Conservation (phyloP, 352 stramenopile genomes). For the Phytophthora rubi region DNA sequence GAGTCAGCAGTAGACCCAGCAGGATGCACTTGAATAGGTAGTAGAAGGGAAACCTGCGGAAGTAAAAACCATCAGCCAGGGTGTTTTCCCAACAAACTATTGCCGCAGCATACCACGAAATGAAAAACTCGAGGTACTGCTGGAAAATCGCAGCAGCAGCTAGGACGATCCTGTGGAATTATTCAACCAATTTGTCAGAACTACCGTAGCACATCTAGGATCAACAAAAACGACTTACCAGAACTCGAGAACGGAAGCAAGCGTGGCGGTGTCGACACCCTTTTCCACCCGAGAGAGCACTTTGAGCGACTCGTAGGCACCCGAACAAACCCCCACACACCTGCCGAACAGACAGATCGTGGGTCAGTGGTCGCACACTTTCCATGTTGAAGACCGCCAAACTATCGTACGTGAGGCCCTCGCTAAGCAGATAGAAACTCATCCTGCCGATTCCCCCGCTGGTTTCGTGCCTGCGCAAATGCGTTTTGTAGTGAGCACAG, state of each 20-base stretch:
- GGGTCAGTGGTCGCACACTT: not conserved
- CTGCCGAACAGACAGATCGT: slow-evolving; percentile 30
- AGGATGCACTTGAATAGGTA: slow-evolving; percentile 78
- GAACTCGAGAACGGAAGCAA: slow-evolving; percentile 66
- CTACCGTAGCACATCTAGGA: not conserved
- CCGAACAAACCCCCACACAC: slow-evolving; percentile 62
- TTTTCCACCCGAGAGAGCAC: slow-evolving; percentile 65
- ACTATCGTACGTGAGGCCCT: slow-evolving; percentile 63
- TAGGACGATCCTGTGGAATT: slow-evolving; percentile 56
- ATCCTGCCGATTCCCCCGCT: slow-evolving; percentile 30
- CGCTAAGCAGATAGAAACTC: slow-evolving; percentile 77
- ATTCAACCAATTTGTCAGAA: not conserved
- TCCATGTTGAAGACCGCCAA: not conserved
- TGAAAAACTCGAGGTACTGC: slow-evolving; percentile 73
- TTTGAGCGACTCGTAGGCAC: slow-evolving; percentile 76
- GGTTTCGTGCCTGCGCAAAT: slow-evolving; percentile 12
- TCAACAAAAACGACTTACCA: slow-evolving; percentile 38
- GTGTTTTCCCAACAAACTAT: not conserved
- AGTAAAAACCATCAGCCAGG: not conserved
- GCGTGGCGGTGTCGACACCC: slow-evolving; percentile 52
- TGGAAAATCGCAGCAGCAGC: slow-evolving; percentile 60
- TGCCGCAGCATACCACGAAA: slow-evolving; percentile 52
- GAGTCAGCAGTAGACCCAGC: slow-evolving; percentile 60
- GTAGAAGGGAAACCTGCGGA: slow-evolving; percentile 67
- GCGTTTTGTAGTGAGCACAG: slow-evolving; percentile 10